Conservation (phyloP, 2,329 filamentous ascomycete species). For the Aspergillus alliaceus region DNA sequence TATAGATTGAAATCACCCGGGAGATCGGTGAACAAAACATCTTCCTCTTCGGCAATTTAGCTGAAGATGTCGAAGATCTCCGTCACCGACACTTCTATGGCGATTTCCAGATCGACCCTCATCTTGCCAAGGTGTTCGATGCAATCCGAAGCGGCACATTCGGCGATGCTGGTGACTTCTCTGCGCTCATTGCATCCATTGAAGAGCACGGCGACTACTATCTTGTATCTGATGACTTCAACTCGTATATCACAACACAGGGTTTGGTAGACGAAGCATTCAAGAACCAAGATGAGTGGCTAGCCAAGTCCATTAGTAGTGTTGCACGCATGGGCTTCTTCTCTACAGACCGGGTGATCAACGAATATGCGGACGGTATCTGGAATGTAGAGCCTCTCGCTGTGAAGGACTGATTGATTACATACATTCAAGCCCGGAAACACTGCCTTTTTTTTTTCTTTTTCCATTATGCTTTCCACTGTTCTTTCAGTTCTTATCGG, state of each 20-base stretch:
- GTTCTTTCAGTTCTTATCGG: background rate
- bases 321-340: constrained; percentile 98
- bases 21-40: constrained; percentile 97
- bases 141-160: constrained; percentile 79
- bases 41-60: constrained; percentile 94
- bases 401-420: constrained; percentile 36
- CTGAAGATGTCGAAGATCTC: constrained; percentile 95
- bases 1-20: constrained; percentile 89
- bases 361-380: constrained; percentile 94
- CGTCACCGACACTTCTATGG: constrained; percentile 88
- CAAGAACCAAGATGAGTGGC: constrained; percentile 88
- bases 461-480: background rate
- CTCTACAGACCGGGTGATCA: constrained; percentile 89
- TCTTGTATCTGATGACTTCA: constrained; percentile 95
- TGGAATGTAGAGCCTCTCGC: constrained; percentile 90
- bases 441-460: background rate
- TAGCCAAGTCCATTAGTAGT: constrained; percentile 82
- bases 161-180: constrained; percentile 75
- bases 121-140: constrained; percentile 78
- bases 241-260: constrained; percentile 90
- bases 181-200: constrained; percentile 80
- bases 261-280: constrained; percentile 88
- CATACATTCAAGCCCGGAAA: background rate
- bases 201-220: constrained; percentile 96
- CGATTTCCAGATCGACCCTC: constrained; percentile 71